These are phyloP conservation scores for Acer negundo DNA, from an alignment of 345 rosid species.

Conservation along the genomic window DNA sequence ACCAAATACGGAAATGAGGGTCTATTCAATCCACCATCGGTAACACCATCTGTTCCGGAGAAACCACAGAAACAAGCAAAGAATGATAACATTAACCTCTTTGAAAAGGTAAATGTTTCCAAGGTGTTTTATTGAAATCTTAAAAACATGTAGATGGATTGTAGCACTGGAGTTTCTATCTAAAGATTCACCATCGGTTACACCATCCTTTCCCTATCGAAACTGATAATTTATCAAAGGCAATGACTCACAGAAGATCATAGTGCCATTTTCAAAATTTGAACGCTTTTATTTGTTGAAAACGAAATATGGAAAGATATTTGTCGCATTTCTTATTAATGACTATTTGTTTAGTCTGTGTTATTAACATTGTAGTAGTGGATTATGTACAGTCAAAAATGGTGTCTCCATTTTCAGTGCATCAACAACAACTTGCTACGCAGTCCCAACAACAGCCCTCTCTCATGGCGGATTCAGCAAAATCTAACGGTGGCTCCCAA, in stretches of 20 bases:
- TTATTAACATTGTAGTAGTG: slow-evolving; percentile 6
- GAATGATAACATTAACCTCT: slow-evolving; percentile 42
- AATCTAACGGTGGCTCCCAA: slow-evolving; percentile 30
- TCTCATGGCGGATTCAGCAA: slow-evolving; percentile 32
- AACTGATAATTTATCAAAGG: no score
- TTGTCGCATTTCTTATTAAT: not conserved
- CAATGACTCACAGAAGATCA: no score
- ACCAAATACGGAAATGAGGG: slow-evolving; percentile 22
- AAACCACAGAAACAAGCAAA: slow-evolving; percentile 45
- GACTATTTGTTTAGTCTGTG: not conserved
- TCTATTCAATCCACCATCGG: slow-evolving; percentile 14
- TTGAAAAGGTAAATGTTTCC: slow-evolving; percentile 44
- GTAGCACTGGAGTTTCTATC: not conserved
- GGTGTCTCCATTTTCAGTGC: slow-evolving; percentile 50
- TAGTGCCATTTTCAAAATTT: not conserved
- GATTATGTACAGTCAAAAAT: slow-evolving; percentile 46
- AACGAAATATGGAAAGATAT: not conserved
- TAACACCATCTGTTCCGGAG: slow-evolving; percentile 22
- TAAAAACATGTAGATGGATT: not conserved
- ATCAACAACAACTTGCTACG: slow-evolving; percentile 53
- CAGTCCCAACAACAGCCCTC: slow-evolving; percentile 48
- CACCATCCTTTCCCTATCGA: no score
- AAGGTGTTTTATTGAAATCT: slow-evolving; percentile 1
- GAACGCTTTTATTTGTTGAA: not conserved
- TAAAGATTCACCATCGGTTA: not conserved